Conservation (phyloP, 768 basidiomycete genomes). For the Xerocomellus intermedius region DNA sequence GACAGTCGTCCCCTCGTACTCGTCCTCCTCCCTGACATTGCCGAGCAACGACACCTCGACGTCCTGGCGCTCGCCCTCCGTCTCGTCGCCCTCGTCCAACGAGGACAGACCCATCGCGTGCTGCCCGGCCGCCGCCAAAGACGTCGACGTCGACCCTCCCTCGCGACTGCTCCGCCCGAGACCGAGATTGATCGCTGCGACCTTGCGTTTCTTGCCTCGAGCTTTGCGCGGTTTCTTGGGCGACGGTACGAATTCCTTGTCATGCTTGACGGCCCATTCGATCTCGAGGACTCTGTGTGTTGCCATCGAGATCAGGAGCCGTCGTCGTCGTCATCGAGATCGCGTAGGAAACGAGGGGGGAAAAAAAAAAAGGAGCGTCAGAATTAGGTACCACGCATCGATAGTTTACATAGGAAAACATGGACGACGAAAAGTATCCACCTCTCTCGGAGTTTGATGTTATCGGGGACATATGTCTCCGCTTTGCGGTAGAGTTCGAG, state of each 20-base stretch:
- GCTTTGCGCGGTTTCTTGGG: slow-evolving; percentile 42
- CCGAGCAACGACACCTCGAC: slow-evolving; percentile 11
- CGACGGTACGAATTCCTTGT: slow-evolving; percentile 56
- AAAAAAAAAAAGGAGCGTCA: slow-evolving; percentile 41
- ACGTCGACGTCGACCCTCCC: slow-evolving; percentile 13
- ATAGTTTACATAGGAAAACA: slow-evolving; percentile 60
- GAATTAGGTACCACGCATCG: slow-evolving; percentile 36
- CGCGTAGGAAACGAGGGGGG: background rate
- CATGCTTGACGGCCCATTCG: slow-evolving; percentile 72
- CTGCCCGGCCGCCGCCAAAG: slow-evolving; percentile 11
- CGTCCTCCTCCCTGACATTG: slow-evolving; percentile 24
- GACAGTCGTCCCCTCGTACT: slow-evolving; percentile 26
- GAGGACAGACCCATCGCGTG: slow-evolving; percentile 19
- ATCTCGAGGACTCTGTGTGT: slow-evolving; percentile 72
- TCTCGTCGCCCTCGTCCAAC: slow-evolving; percentile 44
- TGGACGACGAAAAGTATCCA: slow-evolving; percentile 71
- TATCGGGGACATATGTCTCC: slow-evolving; percentile 81
- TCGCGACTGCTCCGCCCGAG: slow-evolving; percentile 6
- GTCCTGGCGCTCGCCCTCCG: slow-evolving; percentile 23
- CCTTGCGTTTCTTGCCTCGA: slow-evolving; percentile 35
- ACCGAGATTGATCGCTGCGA: slow-evolving; percentile 18
- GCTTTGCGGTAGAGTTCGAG: slow-evolving; percentile 82
- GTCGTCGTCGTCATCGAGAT: no score
- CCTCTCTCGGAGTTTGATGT: slow-evolving; percentile 84
- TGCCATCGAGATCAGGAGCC: background rate